Percentiles rank a stretch among this genome's conserved stretches.
These are phyloP conservation scores for Phycomyces blakesleeanus DNA, from an alignment of 192 early-diverging fungal species.

Conservation along the genomic window DNA sequence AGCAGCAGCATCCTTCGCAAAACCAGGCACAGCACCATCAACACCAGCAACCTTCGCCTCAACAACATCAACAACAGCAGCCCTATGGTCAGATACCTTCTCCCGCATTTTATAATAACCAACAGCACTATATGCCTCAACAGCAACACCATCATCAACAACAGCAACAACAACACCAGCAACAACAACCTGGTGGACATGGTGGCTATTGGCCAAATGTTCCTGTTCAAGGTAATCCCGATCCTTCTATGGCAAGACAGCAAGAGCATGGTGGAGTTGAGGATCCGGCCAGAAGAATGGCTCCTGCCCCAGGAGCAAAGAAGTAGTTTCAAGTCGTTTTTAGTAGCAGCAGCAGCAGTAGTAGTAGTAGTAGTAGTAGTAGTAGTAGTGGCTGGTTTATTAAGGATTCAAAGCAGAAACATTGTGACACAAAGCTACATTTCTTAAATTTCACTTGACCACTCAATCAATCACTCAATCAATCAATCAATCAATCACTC, in stretches of 20 bases:
- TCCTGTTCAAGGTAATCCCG: background rate
- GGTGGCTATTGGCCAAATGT: background rate
- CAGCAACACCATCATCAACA: slow-evolving; percentile 1
- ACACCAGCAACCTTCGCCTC: slow-evolving; percentile 5
- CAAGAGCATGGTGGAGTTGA: background rate
- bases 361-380: no score
- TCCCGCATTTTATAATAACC: slow-evolving; percentile 13
- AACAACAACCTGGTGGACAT: background rate
- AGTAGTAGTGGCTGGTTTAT: no score
- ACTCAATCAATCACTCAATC: no score
- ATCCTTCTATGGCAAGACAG: background rate
- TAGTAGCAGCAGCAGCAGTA: no score
- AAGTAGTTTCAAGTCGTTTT: background rate
- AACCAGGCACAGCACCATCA: slow-evolving; percentile 8
- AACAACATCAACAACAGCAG: background rate
- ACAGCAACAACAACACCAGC: slow-evolving; percentile 3
- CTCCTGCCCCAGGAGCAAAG: background rate
- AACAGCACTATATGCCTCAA: slow-evolving; percentile 20
- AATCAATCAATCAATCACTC: no score
- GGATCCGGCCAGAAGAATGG: background rate
- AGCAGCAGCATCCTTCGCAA: background rate
- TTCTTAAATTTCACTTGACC: no score
- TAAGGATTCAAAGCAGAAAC: no score
- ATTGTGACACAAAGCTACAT: no score
- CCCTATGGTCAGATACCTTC: slow-evolving; percentile 15